Percentiles rank a stretch among this genome's conserved stretches.
phyloP scores from a whole-genome alignment of 768 basidiomycete species.

The Naganishia antarctica region DNA sequence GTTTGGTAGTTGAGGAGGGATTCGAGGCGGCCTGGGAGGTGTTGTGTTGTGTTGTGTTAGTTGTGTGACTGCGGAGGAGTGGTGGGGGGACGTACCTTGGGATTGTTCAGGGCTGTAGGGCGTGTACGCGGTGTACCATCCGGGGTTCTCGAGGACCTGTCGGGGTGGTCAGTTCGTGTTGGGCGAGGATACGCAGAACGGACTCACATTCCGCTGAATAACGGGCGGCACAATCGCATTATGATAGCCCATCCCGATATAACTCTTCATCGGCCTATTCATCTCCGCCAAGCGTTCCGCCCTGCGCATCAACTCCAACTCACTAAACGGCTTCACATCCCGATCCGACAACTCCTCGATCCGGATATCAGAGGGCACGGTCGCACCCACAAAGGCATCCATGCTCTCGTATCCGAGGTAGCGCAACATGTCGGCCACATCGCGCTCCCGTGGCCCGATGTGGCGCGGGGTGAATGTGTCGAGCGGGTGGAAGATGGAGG shows the following conservation, averaged over 20 bases:
- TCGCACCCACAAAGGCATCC: conserved; percentile 77
- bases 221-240: conserved; percentile 92
- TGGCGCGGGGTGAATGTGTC: conserved; percentile 88
- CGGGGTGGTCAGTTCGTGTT: not conserved
- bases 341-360: conserved; percentile 55
- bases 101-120: conserved; percentile 96
- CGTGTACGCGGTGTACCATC: conserved; percentile 96
- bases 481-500: conserved; percentile 69
- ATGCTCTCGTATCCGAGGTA: conserved; percentile 77
- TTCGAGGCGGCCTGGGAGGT: conserved; percentile 75
- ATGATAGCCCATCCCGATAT: conserved; percentile 98
- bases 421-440: conserved; percentile 74
- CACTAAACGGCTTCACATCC: conserved; percentile 73
- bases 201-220: conserved; percentile 69
- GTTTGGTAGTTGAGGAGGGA: conserved; percentile 95
- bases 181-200: conserved; percentile 44
- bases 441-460: conserved; percentile 81
- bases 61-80: no score
- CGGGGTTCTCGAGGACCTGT: conserved; percentile 70
- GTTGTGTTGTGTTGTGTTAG: no score
- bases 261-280: conserved; percentile 82
- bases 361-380: conserved; percentile 76
- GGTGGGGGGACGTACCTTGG: conserved; percentile 62
- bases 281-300: conserved; percentile 70
- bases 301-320: conserved; percentile 71